Conservation (phyloP, 306 rosid species). For the Ormosia emarginata region DNA sequence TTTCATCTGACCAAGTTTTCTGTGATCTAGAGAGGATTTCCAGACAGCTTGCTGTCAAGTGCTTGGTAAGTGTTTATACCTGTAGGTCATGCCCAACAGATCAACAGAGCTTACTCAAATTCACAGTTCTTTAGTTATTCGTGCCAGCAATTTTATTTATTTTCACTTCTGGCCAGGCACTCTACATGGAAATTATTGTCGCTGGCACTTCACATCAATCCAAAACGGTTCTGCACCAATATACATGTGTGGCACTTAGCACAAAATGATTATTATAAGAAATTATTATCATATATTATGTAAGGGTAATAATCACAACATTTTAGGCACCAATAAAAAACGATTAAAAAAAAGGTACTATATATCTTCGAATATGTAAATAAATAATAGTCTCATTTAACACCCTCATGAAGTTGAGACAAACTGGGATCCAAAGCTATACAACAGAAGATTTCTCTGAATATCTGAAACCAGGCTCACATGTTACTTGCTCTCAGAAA, state of each 20-base stretch:
- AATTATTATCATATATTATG: background rate
- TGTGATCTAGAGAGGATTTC: background rate
- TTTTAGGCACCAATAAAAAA: background rate
- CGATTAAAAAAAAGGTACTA: background rate
- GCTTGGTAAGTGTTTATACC: slow-evolving; percentile 23
- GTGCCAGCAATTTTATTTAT: slow-evolving; percentile 2
- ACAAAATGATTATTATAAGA: background rate
- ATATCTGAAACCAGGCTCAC: background rate
- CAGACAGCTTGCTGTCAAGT: slow-evolving; percentile 29
- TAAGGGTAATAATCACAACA: background rate
- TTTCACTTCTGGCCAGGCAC: slow-evolving; percentile 12
- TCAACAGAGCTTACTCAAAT: slow-evolving; percentile 3
- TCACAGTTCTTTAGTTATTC: slow-evolving; percentile 19
- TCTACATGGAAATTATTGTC: slow-evolving; percentile 20
- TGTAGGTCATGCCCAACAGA: slow-evolving; percentile 42
- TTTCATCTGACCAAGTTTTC: slow-evolving; percentile 23
- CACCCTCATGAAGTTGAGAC: background rate
- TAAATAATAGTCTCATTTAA: background rate
- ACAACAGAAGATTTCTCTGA: background rate
- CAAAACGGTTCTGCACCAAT: slow-evolving; percentile 9
- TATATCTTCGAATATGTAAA: background rate
- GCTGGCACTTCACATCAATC: slow-evolving; percentile 24
- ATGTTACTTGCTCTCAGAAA: background rate
- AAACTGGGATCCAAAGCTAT: background rate
- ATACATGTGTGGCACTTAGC: background rate